Conservation (phyloP, 2,329 filamentous ascomycete genomes). For the Ascochyta lentis region DNA sequence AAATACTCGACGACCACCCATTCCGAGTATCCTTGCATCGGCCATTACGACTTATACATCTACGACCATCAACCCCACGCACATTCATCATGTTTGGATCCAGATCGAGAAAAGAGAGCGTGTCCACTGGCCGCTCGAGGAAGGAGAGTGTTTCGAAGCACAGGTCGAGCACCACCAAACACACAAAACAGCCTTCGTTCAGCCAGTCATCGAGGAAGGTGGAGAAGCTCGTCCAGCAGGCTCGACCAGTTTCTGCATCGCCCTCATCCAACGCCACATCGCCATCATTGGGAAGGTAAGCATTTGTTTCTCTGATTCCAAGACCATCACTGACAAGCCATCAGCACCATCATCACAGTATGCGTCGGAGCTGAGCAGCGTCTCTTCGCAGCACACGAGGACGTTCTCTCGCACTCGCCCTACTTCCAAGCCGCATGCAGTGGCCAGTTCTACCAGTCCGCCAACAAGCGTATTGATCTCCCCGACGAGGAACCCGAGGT, state of each 20-base stretch:
- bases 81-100: conserved; percentile 46
- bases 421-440: conserved; percentile 75
- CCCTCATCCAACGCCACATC: conserved; percentile 47
- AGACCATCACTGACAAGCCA: conserved; percentile 26
- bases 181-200: conserved; percentile 49
- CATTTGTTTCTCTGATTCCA: conserved; percentile 1
- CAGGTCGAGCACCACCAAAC: conserved; percentile 45
- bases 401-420: conserved; percentile 77
- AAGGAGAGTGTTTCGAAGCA: conserved; percentile 49
- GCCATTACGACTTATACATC: conserved; percentile 13
- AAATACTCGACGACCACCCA: conserved; percentile 36
- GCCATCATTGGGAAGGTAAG: conserved; percentile 47
- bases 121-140: conserved; percentile 41
- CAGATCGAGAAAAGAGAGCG: conserved; percentile 44
- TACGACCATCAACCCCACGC: conserved; percentile 20
- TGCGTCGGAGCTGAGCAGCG: conserved; percentile 81
- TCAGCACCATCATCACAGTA: conserved; percentile 73
- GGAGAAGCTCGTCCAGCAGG: conserved; percentile 45
- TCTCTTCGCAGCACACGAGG: conserved; percentile 90
- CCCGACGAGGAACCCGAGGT: conserved; percentile 88
- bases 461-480: conserved; percentile 75
- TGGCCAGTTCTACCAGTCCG: conserved; percentile 66
- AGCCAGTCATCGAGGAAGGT: conserved; percentile 43
- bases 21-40: conserved; percentile 16
- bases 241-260: conserved; percentile 34